Evolutionary conservation across 345 rosid genomes (phyloP), one percentile per base, ranked within the genome.

Genomic region (Sonneratia alba): DNA sequence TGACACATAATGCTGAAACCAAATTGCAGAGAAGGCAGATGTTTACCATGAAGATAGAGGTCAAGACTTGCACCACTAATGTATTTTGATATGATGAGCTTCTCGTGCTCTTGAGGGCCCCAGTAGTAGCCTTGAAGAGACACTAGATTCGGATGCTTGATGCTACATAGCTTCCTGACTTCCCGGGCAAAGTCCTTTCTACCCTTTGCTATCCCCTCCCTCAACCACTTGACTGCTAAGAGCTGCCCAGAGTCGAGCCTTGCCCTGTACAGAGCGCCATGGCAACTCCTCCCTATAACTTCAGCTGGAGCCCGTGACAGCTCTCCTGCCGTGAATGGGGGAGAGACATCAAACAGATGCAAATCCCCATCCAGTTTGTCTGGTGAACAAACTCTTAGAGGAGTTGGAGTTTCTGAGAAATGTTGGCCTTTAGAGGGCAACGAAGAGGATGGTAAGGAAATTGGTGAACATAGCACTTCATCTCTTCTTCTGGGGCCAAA

Each of bases 281-380:
- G 98, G 75, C 97, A 93, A 67, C 98, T 93, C 76, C 86, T 89
- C 74, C 98, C 98, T 8, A 85, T 79, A 22, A 87, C 84, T 85
- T 93, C 97, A 51, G 97, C 97, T 10, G 92, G 98, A 73, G 98
- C 98, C 70, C 73, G 79, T 4, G 97, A 93, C 66, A 93, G 93
- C 77, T 89, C 93, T 77, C 88, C 91, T 34, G 95, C 86, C 42
- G 96, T 89, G 72, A 90, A 85, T 65, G 57, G 78, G 34, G 81
- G 79, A 68, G 96, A 84, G 70, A 80, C 81, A 45, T 89, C 91
- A 67, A 90, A 93, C 43, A 89, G 81, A 79, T 89, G 87, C 71
- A 90, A 79, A 80, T 89, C 89, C 45, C 97, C 98, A 27, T 81
- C 87, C 74, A 93, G 70, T 78, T 85, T 93, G 70, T 87, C 92